Evolutionary conservation across 805 yeast species (phyloP), one percentile per base, ranked within the genome.

Genomic region (Starmera dryadoides): DNA sequence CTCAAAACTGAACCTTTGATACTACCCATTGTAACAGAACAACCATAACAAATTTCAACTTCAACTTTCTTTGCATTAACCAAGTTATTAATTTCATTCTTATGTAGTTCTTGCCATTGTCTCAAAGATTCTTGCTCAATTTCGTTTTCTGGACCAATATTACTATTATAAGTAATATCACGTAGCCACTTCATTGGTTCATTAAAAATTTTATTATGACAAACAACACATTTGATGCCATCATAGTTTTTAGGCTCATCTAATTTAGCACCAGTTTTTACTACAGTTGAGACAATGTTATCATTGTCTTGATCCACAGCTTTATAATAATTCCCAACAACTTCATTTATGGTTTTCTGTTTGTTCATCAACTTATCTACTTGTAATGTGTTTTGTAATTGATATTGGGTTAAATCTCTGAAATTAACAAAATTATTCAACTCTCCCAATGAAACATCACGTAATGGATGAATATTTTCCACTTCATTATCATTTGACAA

Each of bases 251-350:
- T 55, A 0, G 85, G 86, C 7, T 67, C 67, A 2, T 69, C 71
- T 34, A 89, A 61, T 56, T 91, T 88, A 35, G 80, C 80, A 5
- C 93, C 96, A 0, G 95, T 88, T 47, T 86, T 81, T 12, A 88
- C 88, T 17, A 91, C 97, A 0, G 98, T 89, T 0, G 96, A 83
- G 3, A 89, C 88, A 2, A 91, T 85, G 41, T 91, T 86, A 0
- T 95, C 88, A 54, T 88, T 88, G 14, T 79, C 88, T 6, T 70
- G 69, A 52, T 86, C 95, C 19, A 89, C 76, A 26, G 70, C 68
- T 23, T 66, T 70, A 49, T 86, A 86, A 58, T 91, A 91, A 36
- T 78, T 73, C 21, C 77, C 66, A 1, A 88, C 79, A 36, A 91
- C 69, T 52, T 86, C 94, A 50, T 85, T 81, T 16, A 91, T 81